Evolutionary conservation across 805 yeast genomes (phyloP).

Genomic region (Metschnikowia sp.): DNA sequence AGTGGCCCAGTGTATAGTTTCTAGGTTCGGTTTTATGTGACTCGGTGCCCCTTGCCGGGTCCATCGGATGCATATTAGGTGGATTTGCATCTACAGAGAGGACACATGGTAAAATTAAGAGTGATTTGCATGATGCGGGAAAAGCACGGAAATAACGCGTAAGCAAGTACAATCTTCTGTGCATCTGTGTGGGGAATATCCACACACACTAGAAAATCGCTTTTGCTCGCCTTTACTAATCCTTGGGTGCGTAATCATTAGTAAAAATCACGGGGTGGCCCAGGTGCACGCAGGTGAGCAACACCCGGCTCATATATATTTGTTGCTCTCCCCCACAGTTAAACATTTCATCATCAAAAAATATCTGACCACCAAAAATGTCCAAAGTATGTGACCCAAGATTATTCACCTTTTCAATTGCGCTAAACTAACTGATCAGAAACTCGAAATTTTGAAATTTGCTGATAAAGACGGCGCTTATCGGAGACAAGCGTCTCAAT

Average conservation of each 20-base stretch:
- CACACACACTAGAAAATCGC: not conserved
- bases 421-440: constrained; percentile 11
- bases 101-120: too few relatives aligned
- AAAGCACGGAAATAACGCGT: too few relatives aligned
- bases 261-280: not conserved
- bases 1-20: too few relatives aligned
- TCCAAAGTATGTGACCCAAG: not conserved
- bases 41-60: too few relatives aligned
- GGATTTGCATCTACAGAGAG: too few relatives aligned
- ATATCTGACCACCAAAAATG: not conserved
- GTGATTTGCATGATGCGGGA: too few relatives aligned
- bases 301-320: not conserved
- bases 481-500: constrained; percentile 52
- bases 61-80: too few relatives aligned
- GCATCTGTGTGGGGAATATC: too few relatives aligned
- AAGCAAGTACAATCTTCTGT: too few relatives aligned
- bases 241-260: constrained; percentile 1
- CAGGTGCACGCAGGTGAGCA: constrained; percentile 1
- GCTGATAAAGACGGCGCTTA: constrained; percentile 54
- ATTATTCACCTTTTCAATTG: not conserved
- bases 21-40: too few relatives aligned
- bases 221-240: not conserved
- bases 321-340: not conserved
- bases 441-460: constrained; percentile 45
- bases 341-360: not conserved